Conservation (phyloP, 495 filamentous ascomycete genomes). For the Chaetomidium leptoderma region DNA sequence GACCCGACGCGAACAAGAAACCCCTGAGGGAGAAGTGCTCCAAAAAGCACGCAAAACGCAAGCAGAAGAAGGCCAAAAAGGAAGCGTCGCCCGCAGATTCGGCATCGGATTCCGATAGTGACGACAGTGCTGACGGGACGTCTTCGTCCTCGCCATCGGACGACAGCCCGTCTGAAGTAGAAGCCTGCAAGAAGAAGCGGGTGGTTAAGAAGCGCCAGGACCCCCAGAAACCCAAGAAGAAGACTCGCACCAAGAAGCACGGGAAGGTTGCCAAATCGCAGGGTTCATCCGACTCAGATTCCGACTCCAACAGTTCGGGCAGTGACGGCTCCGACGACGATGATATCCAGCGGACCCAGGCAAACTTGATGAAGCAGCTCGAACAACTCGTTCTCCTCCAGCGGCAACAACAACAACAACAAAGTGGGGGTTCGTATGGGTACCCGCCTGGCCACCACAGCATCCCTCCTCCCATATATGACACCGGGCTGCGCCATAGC, state of each 20-base stretch:
- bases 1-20: slow-evolving; percentile 35
- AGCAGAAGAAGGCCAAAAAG: slow-evolving; percentile 42
- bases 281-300: slow-evolving; percentile 33
- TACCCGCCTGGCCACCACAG: slow-evolving; percentile 5
- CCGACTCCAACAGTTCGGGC: slow-evolving; percentile 34
- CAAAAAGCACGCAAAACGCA: slow-evolving; percentile 39
- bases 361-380: slow-evolving; percentile 29
- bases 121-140: slow-evolving; percentile 27
- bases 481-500: slow-evolving; percentile 9
- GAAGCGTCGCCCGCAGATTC: slow-evolving; percentile 24
- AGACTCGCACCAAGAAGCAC: slow-evolving; percentile 28
- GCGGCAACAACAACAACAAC: slow-evolving; percentile 13
- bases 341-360: slow-evolving; percentile 9
- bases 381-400: slow-evolving; percentile 27
- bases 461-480: slow-evolving; percentile 17
- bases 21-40: slow-evolving; percentile 32
- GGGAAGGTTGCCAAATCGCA: slow-evolving; percentile 21
- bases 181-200: slow-evolving; percentile 39
- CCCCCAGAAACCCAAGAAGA: slow-evolving; percentile 38
- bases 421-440: slow-evolving; percentile 27
- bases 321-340: slow-evolving; percentile 25
- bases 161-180: slow-evolving; percentile 29
- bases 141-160: slow-evolving; percentile 33
- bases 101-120: slow-evolving; percentile 31
- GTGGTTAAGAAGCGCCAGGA: slow-evolving; percentile 42